Percentiles rank a stretch among this genome's conserved stretches.
Conservation (phyloP, 805 yeast genomes). For the Lipomyces mesembrius region DNA sequence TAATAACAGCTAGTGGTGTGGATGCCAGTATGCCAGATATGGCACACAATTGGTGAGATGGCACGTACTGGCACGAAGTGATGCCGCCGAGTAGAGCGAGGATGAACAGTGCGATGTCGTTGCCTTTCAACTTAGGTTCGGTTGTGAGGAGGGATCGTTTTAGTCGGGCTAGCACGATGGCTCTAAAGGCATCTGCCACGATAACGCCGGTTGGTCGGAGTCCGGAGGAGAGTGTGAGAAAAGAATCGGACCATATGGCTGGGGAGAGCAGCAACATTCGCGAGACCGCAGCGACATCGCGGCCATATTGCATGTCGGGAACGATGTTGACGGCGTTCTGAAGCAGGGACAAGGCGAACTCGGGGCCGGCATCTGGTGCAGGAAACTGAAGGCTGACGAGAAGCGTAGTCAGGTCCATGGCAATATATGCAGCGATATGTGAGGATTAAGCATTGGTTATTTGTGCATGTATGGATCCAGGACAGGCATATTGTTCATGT, state of each 20-base stretch:
- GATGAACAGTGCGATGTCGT: constrained; percentile 10
- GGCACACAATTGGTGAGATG: constrained; percentile 12
- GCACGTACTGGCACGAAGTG: constrained; percentile 9
- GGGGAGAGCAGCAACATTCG: constrained; percentile 29
- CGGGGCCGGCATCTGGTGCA: not conserved
- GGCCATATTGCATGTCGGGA: constrained; percentile 10
- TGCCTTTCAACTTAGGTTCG: not conserved
- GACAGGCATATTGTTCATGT: no score
- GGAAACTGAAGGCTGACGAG: constrained; percentile 28
- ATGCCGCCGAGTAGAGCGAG: constrained; percentile 19
- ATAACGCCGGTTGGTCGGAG: constrained; percentile 5
- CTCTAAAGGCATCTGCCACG: constrained; percentile 20
- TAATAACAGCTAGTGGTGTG: constrained; percentile 7
- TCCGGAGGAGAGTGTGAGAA: not conserved
- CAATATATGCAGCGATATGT: not conserved
- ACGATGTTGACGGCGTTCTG: constrained; percentile 14
- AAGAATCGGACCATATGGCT: constrained; percentile 18
- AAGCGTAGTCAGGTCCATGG: constrained; percentile 19
- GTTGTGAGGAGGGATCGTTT: not conserved
- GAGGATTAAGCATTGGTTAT: no score
- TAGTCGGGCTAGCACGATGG: constrained; percentile 17
- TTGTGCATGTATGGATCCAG: no score
- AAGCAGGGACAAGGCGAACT: constrained; percentile 11
- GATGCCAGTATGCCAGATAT: constrained; percentile 23
- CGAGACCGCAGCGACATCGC: constrained; percentile 26